Conservation (phyloP, 1,284 basidiomycete species). For the Entoloma clypeatum region DNA sequence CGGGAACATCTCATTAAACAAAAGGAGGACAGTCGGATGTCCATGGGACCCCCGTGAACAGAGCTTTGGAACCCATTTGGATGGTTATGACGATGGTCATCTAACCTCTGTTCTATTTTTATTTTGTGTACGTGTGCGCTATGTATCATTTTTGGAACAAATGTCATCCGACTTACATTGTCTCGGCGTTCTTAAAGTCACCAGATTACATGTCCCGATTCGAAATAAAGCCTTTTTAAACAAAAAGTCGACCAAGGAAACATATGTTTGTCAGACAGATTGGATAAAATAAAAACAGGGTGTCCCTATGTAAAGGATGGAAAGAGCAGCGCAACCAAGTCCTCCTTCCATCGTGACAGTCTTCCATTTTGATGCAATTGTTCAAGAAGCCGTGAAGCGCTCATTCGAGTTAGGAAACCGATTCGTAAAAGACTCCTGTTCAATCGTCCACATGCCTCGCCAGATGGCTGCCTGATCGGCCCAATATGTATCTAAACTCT, state of each 20-base stretch:
- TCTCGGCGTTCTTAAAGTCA: no score
- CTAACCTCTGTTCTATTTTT: constrained; percentile 6
- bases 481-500: constrained; percentile 37
- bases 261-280: no score
- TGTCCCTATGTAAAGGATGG: constrained; percentile 3
- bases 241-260: no score
- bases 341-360: constrained; percentile 4
- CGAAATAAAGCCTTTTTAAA: no score
- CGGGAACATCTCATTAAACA: constrained; percentile 41
- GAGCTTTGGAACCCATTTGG: constrained; percentile 11
- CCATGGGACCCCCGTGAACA: constrained; percentile 33
- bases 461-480: constrained; percentile 33
- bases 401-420: constrained; percentile 44
- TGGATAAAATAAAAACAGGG: no score
- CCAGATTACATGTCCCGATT: no score
- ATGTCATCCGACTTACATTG: no score
- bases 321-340: constrained; percentile 1
- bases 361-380: constrained; percentile 26
- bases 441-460: constrained; percentile 20
- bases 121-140: constrained; percentile 5
- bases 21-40: constrained; percentile 42
- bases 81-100: constrained; percentile 11
- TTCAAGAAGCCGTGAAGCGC: constrained; percentile 42
- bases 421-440: constrained; percentile 17
- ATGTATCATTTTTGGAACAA: no score